Conservation (phyloP, 164 flowering plant species). For the Vitis rotundifolia region DNA sequence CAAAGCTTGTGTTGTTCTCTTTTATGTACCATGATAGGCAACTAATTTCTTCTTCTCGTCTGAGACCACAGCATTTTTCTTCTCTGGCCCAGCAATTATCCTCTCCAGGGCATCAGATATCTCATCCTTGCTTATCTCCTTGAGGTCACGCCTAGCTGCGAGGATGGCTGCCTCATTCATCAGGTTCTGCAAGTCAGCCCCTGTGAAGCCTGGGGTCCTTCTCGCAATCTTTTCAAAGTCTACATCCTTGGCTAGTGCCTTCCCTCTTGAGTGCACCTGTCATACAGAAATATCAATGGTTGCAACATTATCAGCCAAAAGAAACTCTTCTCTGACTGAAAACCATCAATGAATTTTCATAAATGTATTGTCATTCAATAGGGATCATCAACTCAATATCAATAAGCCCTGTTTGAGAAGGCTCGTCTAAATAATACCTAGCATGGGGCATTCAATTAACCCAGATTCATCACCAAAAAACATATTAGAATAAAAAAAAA, state of each 20-base stretch:
- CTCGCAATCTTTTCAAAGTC: slow-evolving; percentile 89
- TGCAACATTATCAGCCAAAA: not conserved
- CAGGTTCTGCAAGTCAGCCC: slow-evolving; percentile 91
- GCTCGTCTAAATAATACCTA: too few relatives aligned
- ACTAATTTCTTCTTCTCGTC: slow-evolving; percentile 93
- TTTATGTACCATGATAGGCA: slow-evolving; percentile 81
- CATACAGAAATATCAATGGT: not conserved
- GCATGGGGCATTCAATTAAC: too few relatives aligned
- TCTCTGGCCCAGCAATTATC: slow-evolving; percentile 99
- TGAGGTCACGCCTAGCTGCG: slow-evolving; percentile 93
- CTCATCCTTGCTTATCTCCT: slow-evolving; percentile 92
- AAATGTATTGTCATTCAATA: too few relatives aligned
- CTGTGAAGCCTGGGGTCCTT: slow-evolving; percentile 96
- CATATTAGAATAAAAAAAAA: too few relatives aligned
- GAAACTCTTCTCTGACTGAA: too few relatives aligned
- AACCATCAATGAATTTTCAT: too few relatives aligned
- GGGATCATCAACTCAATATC: too few relatives aligned
- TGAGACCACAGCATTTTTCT: slow-evolving; percentile 94
- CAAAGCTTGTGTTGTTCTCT: not conserved
- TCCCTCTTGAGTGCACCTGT: slow-evolving; percentile 95
- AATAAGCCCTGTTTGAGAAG: too few relatives aligned
- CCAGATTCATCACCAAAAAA: too few relatives aligned
- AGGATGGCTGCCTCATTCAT: slow-evolving; percentile 99
- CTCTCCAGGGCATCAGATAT: slow-evolving; percentile 92
- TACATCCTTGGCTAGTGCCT: slow-evolving; percentile 90